Conservation (phyloP, 495 filamentous ascomycete species). For the Penicillium longicatenatum region DNA sequence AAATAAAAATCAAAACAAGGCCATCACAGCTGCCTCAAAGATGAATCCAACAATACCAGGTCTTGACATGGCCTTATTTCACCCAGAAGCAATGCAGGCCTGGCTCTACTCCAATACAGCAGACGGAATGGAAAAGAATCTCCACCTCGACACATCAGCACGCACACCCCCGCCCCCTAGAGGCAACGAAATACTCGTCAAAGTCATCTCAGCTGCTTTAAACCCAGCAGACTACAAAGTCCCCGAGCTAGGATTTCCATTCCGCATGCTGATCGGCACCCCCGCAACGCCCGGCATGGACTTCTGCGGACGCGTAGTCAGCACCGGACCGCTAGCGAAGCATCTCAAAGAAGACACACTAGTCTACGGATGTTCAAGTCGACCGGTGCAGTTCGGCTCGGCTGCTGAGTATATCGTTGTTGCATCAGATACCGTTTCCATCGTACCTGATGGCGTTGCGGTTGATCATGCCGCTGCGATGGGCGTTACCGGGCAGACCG, state of each 20-base stretch:
- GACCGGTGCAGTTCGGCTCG: slow-evolving; percentile 49
- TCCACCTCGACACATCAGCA: slow-evolving; percentile 48
- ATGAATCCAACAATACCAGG: slow-evolving; percentile 9
- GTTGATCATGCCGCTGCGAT: slow-evolving; percentile 52
- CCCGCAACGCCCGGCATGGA: slow-evolving; percentile 63
- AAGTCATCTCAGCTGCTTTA: slow-evolving; percentile 54
- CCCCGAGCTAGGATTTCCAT: slow-evolving; percentile 51
- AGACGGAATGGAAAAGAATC: slow-evolving; percentile 56
- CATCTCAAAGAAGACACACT: slow-evolving; percentile 50
- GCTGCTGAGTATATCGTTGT: slow-evolving; percentile 54
- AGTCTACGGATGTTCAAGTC: slow-evolving; percentile 53
- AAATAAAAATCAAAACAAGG: background rate
- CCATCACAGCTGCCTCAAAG: background rate
- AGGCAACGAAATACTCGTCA: slow-evolving; percentile 54
- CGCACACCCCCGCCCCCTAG: slow-evolving; percentile 39
- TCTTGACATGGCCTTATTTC: slow-evolving; percentile 16
- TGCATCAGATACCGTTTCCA: slow-evolving; percentile 20
- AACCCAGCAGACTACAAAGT: slow-evolving; percentile 75
- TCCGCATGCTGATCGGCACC: slow-evolving; percentile 33
- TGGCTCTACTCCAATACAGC: slow-evolving; percentile 59
- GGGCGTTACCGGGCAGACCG: slow-evolving; percentile 57
- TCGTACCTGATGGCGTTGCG: slow-evolving; percentile 53
- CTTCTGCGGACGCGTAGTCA: slow-evolving; percentile 61
- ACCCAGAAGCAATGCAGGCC: slow-evolving; percentile 54
- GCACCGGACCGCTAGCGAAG: slow-evolving; percentile 33